Conservation (phyloP, 106 monocot species). For the Narthecium ossifragum region DNA sequence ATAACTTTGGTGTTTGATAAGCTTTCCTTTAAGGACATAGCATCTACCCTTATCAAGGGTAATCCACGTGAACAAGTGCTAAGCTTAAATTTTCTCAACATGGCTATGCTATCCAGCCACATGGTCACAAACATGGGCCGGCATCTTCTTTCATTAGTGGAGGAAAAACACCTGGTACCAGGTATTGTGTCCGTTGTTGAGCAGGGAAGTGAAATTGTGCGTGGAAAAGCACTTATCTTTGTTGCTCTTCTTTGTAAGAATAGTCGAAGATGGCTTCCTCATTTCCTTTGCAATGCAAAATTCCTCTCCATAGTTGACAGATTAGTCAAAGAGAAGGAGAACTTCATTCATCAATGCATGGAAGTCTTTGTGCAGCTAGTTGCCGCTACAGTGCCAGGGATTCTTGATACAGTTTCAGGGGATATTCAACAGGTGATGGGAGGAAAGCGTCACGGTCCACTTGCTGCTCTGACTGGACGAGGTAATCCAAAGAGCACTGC, state of each 20-base stretch:
- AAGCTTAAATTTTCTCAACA: conserved; percentile 70
- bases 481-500: conserved; percentile 54
- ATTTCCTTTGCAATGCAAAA: conserved; percentile 80
- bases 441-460: conserved; percentile 58
- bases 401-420: conserved; percentile 65
- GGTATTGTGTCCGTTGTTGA: conserved; percentile 65
- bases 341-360: conserved; percentile 56
- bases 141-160: conserved; percentile 49
- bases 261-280: conserved; percentile 80
- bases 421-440: conserved; percentile 84
- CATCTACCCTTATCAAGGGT: conserved; percentile 51
- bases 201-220: conserved; percentile 78
- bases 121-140: conserved; percentile 39
- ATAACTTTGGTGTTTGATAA: conserved; percentile 68
- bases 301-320: conserved; percentile 71
- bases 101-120: conserved; percentile 49
- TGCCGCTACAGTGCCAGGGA: conserved; percentile 46
- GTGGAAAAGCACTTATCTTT: conserved; percentile 86
- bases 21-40: conserved; percentile 72
- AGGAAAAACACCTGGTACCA: conserved; percentile 73
- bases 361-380: conserved; percentile 70
- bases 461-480: conserved; percentile 42
- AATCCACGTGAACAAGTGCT: conserved; percentile 76
- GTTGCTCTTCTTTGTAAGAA: conserved; percentile 85
- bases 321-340: conserved; percentile 75